A percentile compares a stretch with the other conserved stretches of the same genome.
Conservation (phyloP, 2,329 filamentous ascomycete species). For the Grosmannia penicillata region DNA sequence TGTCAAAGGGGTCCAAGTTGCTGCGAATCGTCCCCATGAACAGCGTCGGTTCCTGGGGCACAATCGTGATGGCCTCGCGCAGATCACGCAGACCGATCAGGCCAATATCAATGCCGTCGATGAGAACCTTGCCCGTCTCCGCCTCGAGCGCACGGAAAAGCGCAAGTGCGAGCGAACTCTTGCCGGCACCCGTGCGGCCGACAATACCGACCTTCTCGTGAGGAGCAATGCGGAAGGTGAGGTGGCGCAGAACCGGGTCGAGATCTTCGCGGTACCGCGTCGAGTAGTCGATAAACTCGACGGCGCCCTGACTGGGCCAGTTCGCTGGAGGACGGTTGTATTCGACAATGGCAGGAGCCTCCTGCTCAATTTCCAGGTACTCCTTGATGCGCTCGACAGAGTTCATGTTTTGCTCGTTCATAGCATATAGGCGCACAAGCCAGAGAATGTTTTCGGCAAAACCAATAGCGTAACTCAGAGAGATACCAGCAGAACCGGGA, state of each 20-base stretch:
- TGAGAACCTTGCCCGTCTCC: constrained; percentile 73
- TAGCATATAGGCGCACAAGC: constrained; percentile 85
- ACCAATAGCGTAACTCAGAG: constrained; percentile 86
- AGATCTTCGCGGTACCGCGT: constrained; percentile 81
- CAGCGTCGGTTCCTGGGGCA: constrained; percentile 89
- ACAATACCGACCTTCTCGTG: constrained; percentile 93
- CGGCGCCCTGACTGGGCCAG: constrained; percentile 75
- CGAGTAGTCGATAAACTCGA: constrained; percentile 80
- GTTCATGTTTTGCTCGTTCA: constrained; percentile 99
- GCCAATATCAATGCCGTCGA: constrained; percentile 84
- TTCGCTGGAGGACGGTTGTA: constrained; percentile 61
- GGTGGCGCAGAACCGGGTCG: constrained; percentile 67
- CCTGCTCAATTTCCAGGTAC: constrained; percentile 91
- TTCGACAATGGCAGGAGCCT: constrained; percentile 64
- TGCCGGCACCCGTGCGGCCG: constrained; percentile 86
- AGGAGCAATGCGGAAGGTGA: constrained; percentile 75
- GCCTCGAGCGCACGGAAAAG: constrained; percentile 90
- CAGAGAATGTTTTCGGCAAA: constrained; percentile 96
- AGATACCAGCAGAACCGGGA: constrained; percentile 82
- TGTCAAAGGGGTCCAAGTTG: constrained; percentile 83
- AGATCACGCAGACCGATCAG: constrained; percentile 85
- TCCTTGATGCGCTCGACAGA: constrained; percentile 95
- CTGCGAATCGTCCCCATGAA: constrained; percentile 85
- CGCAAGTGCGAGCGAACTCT: constrained; percentile 85
- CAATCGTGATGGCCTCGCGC: constrained; percentile 88